These are phyloP conservation scores for Entrophospora sp. DNA, from an alignment of 192 early-diverging fungal species.

Conservation along the genomic window DNA sequence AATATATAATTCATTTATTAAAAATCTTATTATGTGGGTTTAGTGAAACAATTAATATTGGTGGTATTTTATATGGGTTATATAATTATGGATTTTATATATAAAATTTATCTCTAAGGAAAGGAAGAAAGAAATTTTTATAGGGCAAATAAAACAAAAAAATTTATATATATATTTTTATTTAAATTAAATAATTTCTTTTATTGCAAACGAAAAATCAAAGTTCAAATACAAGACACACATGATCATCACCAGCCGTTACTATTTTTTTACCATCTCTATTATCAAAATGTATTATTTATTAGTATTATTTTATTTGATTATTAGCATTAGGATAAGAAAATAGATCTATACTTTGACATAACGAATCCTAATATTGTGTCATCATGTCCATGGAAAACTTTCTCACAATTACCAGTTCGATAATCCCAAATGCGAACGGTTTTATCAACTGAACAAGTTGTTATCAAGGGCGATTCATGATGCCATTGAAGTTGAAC, in stretches of 20 bases:
- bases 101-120: no score
- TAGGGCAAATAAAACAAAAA: no score
- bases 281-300: slow-evolving; percentile 17
- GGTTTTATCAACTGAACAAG: slow-evolving; percentile 70
- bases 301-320: neutral
- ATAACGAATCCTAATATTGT: slow-evolving; percentile 77
- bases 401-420: slow-evolving; percentile 68
- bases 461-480: slow-evolving; percentile 58
- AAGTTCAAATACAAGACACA: slow-evolving; percentile 56
- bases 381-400: slow-evolving; percentile 79
- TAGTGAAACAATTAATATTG: no score
- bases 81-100: no score
- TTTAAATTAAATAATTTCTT: no score
- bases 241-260: slow-evolving; percentile 75
- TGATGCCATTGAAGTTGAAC: slow-evolving; percentile 67
- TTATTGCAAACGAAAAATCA: no score
- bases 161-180: no score
- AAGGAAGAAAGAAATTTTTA: no score
- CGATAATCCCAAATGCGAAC: slow-evolving; percentile 87
- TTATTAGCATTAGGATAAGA: neutral
- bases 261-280: slow-evolving; percentile 58
- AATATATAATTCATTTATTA: no score
- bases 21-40: no score
- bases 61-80: no score
- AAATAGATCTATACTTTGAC: slow-evolving; percentile 31